Evolutionary conservation across 768 basidiomycete species (phyloP).

Genomic region (Tricholoma saponaceum): DNA sequence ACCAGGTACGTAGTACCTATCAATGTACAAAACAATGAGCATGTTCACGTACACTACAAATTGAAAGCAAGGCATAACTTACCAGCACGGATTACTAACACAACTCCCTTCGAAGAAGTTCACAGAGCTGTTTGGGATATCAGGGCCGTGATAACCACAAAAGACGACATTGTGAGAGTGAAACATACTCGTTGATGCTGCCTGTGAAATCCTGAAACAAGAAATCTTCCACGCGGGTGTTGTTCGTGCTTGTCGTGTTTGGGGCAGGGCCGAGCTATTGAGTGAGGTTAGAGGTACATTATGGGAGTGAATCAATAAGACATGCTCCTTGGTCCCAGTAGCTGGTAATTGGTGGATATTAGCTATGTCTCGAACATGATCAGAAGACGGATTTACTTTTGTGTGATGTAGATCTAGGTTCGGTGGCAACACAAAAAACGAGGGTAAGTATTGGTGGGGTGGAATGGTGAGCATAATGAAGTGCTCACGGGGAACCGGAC

Average conservation of each 20-base stretch:
- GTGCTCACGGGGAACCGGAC: constrained; percentile 51
- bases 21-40: background rate
- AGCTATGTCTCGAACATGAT: background rate
- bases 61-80: background rate
- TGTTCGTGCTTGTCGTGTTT: constrained; percentile 39
- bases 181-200: constrained; percentile 44
- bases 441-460: too few relatives aligned
- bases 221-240: constrained; percentile 55
- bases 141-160: too few relatives aligned
- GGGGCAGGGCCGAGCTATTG: too few relatives aligned
- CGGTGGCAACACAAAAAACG: too few relatives aligned
- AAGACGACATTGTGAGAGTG: too few relatives aligned
- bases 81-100: constrained; percentile 58
- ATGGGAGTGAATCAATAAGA: too few relatives aligned
- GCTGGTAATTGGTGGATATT: constrained; percentile 24
- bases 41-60: background rate
- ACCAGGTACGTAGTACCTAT: constrained; percentile 41
- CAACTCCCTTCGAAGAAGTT: constrained; percentile 55
- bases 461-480: background rate
- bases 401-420: constrained; percentile 53
- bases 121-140: background rate
- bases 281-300: constrained; percentile 39
- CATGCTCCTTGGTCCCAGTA: constrained; percentile 60
- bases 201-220: constrained; percentile 52
- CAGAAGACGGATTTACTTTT: constrained; percentile 40